phyloP scores from a whole-genome alignment of 1,284 basidiomycete genomes.

The Ustilago trichophora region DNA sequence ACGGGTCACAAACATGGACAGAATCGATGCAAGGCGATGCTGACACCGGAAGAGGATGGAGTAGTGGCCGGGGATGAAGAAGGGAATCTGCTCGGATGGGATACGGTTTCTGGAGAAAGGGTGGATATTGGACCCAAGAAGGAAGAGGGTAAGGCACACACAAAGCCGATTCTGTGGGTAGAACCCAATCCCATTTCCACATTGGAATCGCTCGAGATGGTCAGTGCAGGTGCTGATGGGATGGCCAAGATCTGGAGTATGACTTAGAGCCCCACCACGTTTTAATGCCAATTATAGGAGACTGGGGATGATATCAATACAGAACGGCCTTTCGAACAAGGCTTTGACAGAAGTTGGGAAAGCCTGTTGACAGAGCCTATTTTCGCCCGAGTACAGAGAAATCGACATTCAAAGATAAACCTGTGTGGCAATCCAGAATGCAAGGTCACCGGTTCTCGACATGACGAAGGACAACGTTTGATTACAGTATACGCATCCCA shows the following conservation, averaged over 20 bases:
- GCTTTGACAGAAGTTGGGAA: not conserved
- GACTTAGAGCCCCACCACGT: not conserved
- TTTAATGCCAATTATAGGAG: too few species aligned
- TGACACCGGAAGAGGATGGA: conserved; percentile 78
- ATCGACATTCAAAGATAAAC: too few species aligned
- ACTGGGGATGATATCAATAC: too few species aligned
- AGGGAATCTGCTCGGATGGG: conserved; percentile 89
- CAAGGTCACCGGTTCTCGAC: too few species aligned
- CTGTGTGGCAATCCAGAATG: too few species aligned
- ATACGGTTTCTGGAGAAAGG: conserved; percentile 72
- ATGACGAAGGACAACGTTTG: too few species aligned
- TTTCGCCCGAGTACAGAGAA: too few species aligned
- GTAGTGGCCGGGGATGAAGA: conserved; percentile 89
- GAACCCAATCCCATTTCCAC: conserved; percentile 75
- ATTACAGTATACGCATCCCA: too few species aligned
- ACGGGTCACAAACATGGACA: conserved; percentile 77
- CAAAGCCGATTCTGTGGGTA: conserved; percentile 87
- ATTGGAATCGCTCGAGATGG: conserved; percentile 70
- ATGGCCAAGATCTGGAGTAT: conserved; percentile 57
- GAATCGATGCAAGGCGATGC: conserved; percentile 83
- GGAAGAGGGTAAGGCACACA: conserved; percentile 77
- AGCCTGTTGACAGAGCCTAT: too few species aligned
- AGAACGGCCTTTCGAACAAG: too few species aligned
- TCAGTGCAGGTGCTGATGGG: conserved; percentile 80
- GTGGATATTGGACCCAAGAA: conserved; percentile 69